Percentiles rank a stretch among this genome's conserved stretches.
Conservation (phyloP, 2,329 filamentous ascomycete genomes). For the Pseudogymnoascus sp. region DNA sequence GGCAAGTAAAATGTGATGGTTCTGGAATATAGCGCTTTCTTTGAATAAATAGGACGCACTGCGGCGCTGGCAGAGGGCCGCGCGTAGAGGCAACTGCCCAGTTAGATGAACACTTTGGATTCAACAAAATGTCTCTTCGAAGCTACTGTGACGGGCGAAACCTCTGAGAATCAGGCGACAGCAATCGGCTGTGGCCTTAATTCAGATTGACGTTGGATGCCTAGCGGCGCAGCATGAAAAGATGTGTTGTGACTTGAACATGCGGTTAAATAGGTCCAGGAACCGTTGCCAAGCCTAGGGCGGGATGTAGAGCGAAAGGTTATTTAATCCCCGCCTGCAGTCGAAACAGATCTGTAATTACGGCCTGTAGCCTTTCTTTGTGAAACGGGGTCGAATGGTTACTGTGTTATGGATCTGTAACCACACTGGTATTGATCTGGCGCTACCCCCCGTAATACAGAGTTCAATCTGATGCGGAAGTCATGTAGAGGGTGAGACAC, state of each 20-base stretch:
- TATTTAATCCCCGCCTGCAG: background rate
- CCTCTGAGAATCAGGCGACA: too few relatives aligned
- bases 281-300: background rate
- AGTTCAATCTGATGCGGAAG: too few relatives aligned
- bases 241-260: background rate
- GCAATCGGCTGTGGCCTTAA: background rate
- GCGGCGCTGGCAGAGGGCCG: too few relatives aligned
- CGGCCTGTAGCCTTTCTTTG: too few relatives aligned
- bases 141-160: too few relatives aligned
- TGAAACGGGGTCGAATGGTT: too few relatives aligned
- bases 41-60: background rate
- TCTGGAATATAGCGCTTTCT: background rate
- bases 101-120: background rate
- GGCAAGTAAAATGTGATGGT: background rate
- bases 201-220: background rate
- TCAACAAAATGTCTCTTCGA: background rate
- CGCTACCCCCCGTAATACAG: too few relatives aligned
- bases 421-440: too few relatives aligned
- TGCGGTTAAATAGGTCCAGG: background rate
- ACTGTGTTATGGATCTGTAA: too few relatives aligned
- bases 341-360: too few relatives aligned
- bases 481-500: too few relatives aligned
- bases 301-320: background rate
- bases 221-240: background rate
- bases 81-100: background rate